Conservation (phyloP, 192 early-diverging fungal genomes). For the Linnemannia hyalina region DNA sequence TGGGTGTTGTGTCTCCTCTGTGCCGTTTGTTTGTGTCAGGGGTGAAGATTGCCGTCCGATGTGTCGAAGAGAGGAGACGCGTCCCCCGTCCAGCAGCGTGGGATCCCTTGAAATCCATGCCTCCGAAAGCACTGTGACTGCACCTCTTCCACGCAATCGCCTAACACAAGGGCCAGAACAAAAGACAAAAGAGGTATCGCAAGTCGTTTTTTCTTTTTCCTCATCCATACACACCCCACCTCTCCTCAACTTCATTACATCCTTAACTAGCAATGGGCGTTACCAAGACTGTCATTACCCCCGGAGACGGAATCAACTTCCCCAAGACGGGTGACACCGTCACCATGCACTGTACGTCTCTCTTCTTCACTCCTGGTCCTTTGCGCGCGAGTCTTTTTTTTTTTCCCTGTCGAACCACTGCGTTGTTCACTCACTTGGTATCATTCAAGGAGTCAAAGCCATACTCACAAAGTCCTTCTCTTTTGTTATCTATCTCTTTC, state of each 20-base stretch:
- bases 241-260: not conserved
- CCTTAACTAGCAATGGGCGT: conserved; percentile 33
- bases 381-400: conserved; percentile 27
- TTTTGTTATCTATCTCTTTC: not conserved
- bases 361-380: not conserved
- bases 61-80: not conserved
- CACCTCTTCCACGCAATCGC: not conserved
- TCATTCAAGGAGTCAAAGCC: not conserved
- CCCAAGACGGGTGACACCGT: conserved; percentile 66
- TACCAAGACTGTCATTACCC: conserved; percentile 12
- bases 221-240: too few species aligned
- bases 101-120: not conserved
- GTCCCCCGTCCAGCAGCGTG: not conserved
- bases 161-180: not conserved
- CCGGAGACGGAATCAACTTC: conserved; percentile 38
- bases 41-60: not conserved
- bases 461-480: not conserved
- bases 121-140: not conserved
- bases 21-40: not conserved
- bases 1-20: not conserved
- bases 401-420: too few species aligned
- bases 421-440: not conserved
- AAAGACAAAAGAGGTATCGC: not conserved
- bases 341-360: conserved; percentile 71
- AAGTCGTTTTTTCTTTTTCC: not conserved